phyloP scores from a whole-genome alignment of 164 flowering plant genomes.

The Chimonanthus salicifolius region DNA sequence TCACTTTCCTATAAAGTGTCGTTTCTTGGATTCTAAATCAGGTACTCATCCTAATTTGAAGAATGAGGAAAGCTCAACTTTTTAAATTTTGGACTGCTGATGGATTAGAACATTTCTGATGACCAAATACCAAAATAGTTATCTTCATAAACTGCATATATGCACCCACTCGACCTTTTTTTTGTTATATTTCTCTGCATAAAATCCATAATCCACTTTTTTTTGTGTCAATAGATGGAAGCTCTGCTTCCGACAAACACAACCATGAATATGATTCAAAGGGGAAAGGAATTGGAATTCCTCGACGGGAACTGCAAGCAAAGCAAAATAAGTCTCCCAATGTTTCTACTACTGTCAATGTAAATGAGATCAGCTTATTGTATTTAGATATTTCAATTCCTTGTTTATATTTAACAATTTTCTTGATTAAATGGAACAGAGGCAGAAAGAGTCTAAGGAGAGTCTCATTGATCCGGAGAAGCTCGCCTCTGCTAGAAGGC shows the following conservation, averaged over 20 bases:
- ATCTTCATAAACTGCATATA: no score
- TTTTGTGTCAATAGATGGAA: slow-evolving; percentile 39
- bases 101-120: no score
- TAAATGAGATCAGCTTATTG: slow-evolving; percentile 13
- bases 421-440: slow-evolving; percentile 29
- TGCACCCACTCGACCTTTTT: neutral
- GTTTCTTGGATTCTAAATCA: no score
- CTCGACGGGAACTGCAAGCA: slow-evolving; percentile 38
- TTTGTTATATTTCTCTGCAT: neutral
- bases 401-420: neutral
- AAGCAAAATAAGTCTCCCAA: slow-evolving; percentile 32
- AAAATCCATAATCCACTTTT: neutral
- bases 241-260: slow-evolving; percentile 58
- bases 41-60: no score
- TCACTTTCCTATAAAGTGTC: no score
- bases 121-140: no score
- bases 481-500: slow-evolving; percentile 78
- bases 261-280: slow-evolving; percentile 28
- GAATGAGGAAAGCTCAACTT: neutral
- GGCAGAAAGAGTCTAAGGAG: slow-evolving; percentile 42
- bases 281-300: slow-evolving; percentile 33
- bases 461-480: slow-evolving; percentile 50
- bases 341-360: slow-evolving; percentile 33
- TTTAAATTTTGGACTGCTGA: neutral
- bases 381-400: neutral